Evolutionary conservation across 2,329 filamentous ascomycete genomes (phyloP).

Genomic region (Periglandula ipomoeae): DNA sequence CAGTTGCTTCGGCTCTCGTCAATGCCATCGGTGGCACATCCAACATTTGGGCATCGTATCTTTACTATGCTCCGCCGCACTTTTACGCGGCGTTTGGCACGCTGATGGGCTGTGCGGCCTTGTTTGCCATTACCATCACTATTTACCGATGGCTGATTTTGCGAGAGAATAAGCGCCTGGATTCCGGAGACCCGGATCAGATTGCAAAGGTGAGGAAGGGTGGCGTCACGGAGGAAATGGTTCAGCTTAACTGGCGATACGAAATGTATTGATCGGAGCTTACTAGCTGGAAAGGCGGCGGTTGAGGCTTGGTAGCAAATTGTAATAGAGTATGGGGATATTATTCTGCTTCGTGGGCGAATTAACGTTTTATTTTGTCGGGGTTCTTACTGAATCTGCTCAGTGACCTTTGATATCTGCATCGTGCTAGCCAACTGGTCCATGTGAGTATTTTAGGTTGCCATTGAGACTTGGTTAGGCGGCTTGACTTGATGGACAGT

Average conservation of each 20-base stretch:
- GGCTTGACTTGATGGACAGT: too few relatives aligned
- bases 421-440: too few relatives aligned
- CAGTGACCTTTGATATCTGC: too few relatives aligned
- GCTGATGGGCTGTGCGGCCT: slow-evolving; percentile 23
- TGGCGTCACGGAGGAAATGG: slow-evolving; percentile 34
- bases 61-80: slow-evolving; percentile 27
- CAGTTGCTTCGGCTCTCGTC: slow-evolving; percentile 30
- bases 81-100: slow-evolving; percentile 32
- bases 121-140: slow-evolving; percentile 25
- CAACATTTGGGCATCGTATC: slow-evolving; percentile 26
- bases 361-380: background rate
- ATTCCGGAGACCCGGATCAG: slow-evolving; percentile 24
- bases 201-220: slow-evolving; percentile 30
- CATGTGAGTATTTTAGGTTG: too few relatives aligned
- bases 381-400: too few relatives aligned
- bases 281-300: too few relatives aligned
- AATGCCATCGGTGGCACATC: slow-evolving; percentile 27
- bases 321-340: background rate
- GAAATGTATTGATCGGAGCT: slow-evolving; percentile 28
- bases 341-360: background rate
- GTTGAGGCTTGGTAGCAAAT: background rate
- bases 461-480: too few relatives aligned
- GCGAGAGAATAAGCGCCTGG: slow-evolving; percentile 29
- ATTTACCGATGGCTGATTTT: slow-evolving; percentile 27
- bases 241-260: slow-evolving; percentile 31